Evolutionary conservation across 2,329 filamentous ascomycete species (phyloP).

Genomic region (Clarireedia monteithiana): DNA sequence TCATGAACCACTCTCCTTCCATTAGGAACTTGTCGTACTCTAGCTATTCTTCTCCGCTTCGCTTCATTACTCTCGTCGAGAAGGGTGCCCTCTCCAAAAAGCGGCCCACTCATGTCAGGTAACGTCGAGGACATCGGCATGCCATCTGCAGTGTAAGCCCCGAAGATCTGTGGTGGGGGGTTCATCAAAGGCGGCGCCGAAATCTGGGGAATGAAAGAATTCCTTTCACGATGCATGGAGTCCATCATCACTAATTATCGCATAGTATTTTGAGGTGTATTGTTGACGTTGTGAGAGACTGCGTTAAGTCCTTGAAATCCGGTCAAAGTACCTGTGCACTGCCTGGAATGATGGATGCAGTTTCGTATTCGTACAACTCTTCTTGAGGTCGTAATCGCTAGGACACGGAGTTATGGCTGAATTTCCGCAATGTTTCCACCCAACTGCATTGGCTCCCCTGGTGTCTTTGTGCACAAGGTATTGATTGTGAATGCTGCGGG

Average conservation of each 20-base stretch:
- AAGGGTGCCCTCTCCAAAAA: constrained; percentile 50
- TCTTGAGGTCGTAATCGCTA: not conserved
- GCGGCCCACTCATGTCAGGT: constrained; percentile 49
- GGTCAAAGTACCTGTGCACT: not conserved
- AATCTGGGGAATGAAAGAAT: constrained; percentile 47
- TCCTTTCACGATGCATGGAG: constrained; percentile 11
- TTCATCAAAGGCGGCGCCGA: constrained; percentile 53
- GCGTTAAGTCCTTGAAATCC: no score
- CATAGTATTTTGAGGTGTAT: constrained; percentile 2
- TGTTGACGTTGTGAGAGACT: not conserved
- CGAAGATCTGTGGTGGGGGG: constrained; percentile 63
- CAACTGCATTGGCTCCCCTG: not conserved
- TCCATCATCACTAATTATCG: constrained; percentile 16
- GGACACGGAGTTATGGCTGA: not conserved
- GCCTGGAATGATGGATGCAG: not conserved
- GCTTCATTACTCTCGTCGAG: constrained; percentile 68
- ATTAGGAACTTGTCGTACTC: constrained; percentile 41
- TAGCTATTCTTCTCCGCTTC: constrained; percentile 52
- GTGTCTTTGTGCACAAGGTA: not conserved
- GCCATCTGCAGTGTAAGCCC: constrained; percentile 52
- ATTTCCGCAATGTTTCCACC: not conserved
- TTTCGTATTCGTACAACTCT: constrained; percentile 7
- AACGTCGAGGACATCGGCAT: constrained; percentile 49
- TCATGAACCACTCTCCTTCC: not conserved
- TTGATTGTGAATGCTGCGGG: constrained; percentile 2